Base-by-base conservation (phyloP, 495 filamentous ascomycete species). In the Lophiotrema nucula region DNA sequence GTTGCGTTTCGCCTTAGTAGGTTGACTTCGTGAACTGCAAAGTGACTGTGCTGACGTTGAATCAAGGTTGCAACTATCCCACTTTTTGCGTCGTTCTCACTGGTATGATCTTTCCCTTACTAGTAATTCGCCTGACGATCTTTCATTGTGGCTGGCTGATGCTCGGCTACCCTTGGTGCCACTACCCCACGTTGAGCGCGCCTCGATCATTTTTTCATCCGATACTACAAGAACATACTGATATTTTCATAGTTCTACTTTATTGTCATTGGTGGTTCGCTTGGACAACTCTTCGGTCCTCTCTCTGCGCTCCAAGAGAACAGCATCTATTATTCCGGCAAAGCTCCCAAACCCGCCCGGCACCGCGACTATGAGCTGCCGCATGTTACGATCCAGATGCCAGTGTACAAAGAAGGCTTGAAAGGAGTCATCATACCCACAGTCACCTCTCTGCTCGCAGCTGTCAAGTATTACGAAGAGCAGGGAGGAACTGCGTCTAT, bases 311-410 rank as follows among this genome's bases (percentile, higher is more conserved):
- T 65, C 11, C 61, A 65, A 39, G 56, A 38, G 13, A 65, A 65
- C 18, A 51, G 44, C 27, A 16, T 65, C 18, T 65, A 65, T 18
- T 65, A 65, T 26, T 65, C 61, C 19, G 61, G 60, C 51, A 47
- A 1, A 80, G 69, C 84, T 80, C 70, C 89, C 83, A 75, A 93
- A 91, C 49, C 88, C 86, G 47, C 88, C 81, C 53, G 79, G 79
- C 73, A 93, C 87, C 46, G 78, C 72, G 56, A 95, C 84, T 72
- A 92, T 88, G 59, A 95, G 90, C 71, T 95, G 86, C 85, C 85
- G 5, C 84, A 88, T 62, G 76, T 88, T 31, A 88, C 85, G 3
- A 84, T 87, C 56, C 85, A 88, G 68, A 84, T 84, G 76, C 85
- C 85, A 6, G 83, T 88, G 0, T 88, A 87, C 69, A 88, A 85